Evolutionary conservation across 1,284 basidiomycete genomes (phyloP).

Genomic region (Kwoniella shivajii): DNA sequence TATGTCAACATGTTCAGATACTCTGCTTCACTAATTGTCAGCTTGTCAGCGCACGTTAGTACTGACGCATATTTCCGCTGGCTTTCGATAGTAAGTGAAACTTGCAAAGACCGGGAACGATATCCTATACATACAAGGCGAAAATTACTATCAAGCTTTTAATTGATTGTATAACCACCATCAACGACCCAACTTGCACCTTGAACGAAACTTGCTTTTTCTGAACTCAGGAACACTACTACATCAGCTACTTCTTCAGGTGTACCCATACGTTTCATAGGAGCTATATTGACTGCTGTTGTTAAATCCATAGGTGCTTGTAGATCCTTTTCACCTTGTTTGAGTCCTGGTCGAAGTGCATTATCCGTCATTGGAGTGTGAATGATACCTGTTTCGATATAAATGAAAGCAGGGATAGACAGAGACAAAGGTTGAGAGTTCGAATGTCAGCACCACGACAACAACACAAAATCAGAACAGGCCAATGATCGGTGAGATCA

Average conservation of each 20-base stretch:
- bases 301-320: conserved; percentile 16
- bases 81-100: neutral
- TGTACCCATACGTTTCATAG: conserved; percentile 32
- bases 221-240: conserved; percentile 29
- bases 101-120: neutral
- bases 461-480: too few species aligned
- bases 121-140: neutral
- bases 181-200: conserved; percentile 38
- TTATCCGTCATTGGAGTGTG: conserved; percentile 28
- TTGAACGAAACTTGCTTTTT: conserved; percentile 37
- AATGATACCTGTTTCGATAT: conserved; percentile 23
- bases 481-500: neutral
- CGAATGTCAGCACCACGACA: too few species aligned
- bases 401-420: neutral
- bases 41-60: too few species aligned
- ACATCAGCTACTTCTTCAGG: conserved; percentile 41
- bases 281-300: conserved; percentile 21
- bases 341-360: conserved; percentile 10
- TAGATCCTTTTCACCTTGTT: conserved; percentile 10
- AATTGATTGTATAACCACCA: conserved; percentile 37
- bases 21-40: too few species aligned
- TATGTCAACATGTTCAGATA: too few species aligned
- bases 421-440: too few species aligned
- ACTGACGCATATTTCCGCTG: too few species aligned
- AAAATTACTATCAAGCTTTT: too few species aligned